Conservation (phyloP, 441 rosid genomes). For the Sinapis alba region DNA sequence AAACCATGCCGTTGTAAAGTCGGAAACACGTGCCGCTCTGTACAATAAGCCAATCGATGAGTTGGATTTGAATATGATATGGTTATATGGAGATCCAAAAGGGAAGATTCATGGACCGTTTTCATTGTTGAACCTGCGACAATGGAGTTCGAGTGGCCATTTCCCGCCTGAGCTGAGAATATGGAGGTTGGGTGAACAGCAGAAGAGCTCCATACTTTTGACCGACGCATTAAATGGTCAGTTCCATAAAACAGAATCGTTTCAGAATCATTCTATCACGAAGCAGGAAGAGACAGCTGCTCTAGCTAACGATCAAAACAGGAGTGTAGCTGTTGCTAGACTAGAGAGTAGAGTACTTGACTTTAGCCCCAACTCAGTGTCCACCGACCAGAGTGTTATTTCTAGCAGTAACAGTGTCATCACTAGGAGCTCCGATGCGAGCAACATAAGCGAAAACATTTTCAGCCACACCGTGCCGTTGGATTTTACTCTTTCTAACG, state of each 20-base stretch:
- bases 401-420: conserved; percentile 45
- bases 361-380: conserved; percentile 47
- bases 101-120: conserved; percentile 96
- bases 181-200: conserved; percentile 73
- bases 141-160: conserved; percentile 68
- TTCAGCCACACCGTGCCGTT: conserved; percentile 37
- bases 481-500: conserved; percentile 44
- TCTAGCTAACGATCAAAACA: conserved; percentile 41
- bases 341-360: conserved; percentile 48
- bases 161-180: conserved; percentile 79
- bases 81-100: conserved; percentile 90
- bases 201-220: conserved; percentile 69
- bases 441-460: conserved; percentile 44
- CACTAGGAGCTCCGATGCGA: conserved; percentile 46
- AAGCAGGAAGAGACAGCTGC: conserved; percentile 43
- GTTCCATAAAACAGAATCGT: conserved; percentile 35
- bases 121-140: conserved; percentile 59
- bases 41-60: conserved; percentile 43
- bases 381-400: conserved; percentile 46
- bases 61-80: conserved; percentile 65
- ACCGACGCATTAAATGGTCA: conserved; percentile 67
- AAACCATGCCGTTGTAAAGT: too few species aligned
- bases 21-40: conserved; percentile 44
- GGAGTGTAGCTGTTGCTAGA: conserved; percentile 36
- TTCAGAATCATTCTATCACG: conserved; percentile 41